phyloP scores from a whole-genome alignment of 1,139 yeast species.

The Debaryomycetaceae sp. region DNA sequence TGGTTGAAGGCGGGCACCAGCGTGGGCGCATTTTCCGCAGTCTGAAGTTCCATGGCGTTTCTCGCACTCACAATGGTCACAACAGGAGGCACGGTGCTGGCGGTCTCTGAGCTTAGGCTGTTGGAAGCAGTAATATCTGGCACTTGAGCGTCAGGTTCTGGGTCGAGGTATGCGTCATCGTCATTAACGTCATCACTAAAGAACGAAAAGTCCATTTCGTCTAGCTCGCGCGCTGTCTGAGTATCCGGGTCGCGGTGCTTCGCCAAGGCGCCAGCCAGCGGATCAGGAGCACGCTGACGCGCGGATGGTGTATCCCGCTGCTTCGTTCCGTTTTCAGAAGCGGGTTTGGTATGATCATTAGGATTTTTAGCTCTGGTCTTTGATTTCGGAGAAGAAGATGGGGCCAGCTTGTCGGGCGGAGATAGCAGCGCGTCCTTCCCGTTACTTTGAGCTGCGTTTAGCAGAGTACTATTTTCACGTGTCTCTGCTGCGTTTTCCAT shows the following conservation, averaged over 20 bases:
- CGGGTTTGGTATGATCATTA: neutral
- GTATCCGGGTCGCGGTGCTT: constrained; percentile 2
- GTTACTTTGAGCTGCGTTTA: too few relatives aligned
- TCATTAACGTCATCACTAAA: constrained; percentile 49
- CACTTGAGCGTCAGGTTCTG: neutral
- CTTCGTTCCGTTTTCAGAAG: neutral
- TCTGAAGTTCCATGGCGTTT: constrained; percentile 41
- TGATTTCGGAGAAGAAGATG: neutral
- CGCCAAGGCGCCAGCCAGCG: neutral
- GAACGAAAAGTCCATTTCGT: constrained; percentile 45
- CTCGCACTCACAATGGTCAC: constrained; percentile 40
- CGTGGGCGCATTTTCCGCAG: constrained; percentile 26
- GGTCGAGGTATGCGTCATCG: neutral
- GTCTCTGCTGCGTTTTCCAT: constrained; percentile 3
- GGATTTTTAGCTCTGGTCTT: too few relatives aligned
- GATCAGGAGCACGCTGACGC: too few relatives aligned
- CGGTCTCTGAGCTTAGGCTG: too few relatives aligned
- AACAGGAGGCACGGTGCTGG: neutral
- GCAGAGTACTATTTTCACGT: neutral
- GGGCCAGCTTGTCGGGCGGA: neutral
- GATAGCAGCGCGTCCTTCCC: neutral
- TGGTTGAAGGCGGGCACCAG: constrained; percentile 35
- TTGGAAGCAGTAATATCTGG: too few relatives aligned
- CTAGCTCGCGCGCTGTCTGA: constrained; percentile 14
- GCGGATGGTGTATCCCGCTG: too few relatives aligned